Conservation (phyloP, 306 rosid species). For the Prunus persica region Prunus_persica_NCBIv2 NC_034015.1:17329001-17329500, state of each 20-base stretch:
- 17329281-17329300: not conserved
- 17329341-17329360: not conserved
- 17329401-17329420: not conserved
- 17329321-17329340: not conserved
- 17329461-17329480: not conserved
- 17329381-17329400: not conserved
- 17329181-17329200: no score
- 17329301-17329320: not conserved
- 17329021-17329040: not conserved
- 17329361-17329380: not conserved
- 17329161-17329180: not conserved
- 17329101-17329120: not conserved
- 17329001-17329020: constrained; percentile 14
- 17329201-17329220: not conserved
- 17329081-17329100: not conserved
- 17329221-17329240: not conserved
- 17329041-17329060: not conserved
- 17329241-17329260: not conserved
- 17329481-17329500: constrained; percentile 6
- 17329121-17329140: not conserved
- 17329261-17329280: not conserved
- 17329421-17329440: not conserved
- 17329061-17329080: not conserved
- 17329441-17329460: not conserved
- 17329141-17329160: not conserved